Evolutionary conservation across 768 basidiomycete genomes (phyloP), one percentile per base, ranked within the genome.

Genomic region (Suillus spraguei): DNA sequence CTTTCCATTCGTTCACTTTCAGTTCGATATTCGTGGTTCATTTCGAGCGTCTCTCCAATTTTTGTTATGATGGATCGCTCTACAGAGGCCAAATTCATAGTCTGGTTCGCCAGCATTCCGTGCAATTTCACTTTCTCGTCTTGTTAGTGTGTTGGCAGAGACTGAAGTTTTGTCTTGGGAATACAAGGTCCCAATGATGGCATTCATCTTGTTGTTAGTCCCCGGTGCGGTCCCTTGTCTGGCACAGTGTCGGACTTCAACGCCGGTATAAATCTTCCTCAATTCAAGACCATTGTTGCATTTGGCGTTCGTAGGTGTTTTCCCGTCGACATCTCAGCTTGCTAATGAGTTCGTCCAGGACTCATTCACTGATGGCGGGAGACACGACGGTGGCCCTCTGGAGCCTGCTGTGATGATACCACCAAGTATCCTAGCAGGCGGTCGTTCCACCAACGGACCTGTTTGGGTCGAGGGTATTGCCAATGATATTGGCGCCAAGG

Each of bases 391-490:
- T 13, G 74, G 77, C 0, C 70, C 78, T 0, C 77, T 81, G 22
- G 68, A 72, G 0, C 80, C 81, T 5, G 69, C 85, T 0, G 71
- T 83, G 9, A 52, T 84, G 20, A 70, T 67, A 1, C 78, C 77
- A n/a, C 81, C 83, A 0, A 74, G 76, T 64, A 76, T 83, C 0
- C 73, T 73, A 28, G 84, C 84, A 8, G 85, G 85, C 0, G 83
- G 81, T 22, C 77, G 85, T 20, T 76, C 78, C 8, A 83, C 81
- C 22, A 83, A 86, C 65, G 85, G 85, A 10, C 71, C 70, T 33
- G 66, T 84, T 28, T 86, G 85, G 85, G 71, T 80, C 8, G 83
- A 86, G 64, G 62, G 80, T 56, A 71, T 86, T 3, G 82, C 83
- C 0, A 69, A 73, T 33, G 71, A 67, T 32, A 68, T 77, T 28